Conservation (phyloP, 2,329 filamentous ascomycete genomes). For the Aspergillus brunneoviolaceus region DNA sequence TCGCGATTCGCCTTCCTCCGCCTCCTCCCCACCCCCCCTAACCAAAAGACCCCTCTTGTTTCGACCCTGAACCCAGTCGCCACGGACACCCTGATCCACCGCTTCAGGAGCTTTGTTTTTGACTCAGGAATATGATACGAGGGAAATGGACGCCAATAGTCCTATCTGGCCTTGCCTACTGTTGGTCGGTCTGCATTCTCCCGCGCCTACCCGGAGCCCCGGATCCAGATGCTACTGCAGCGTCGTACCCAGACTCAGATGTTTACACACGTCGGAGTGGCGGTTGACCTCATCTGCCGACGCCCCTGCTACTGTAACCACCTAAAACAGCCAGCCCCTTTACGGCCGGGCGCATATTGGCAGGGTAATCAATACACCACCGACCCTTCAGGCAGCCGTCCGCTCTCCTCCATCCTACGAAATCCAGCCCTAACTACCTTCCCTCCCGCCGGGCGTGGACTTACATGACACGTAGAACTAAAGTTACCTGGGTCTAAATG, state of each 20-base stretch:
- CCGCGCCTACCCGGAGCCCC: background rate
- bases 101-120: background rate
- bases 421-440: background rate
- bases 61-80: background rate
- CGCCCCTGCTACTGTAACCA: background rate
- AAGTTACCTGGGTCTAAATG: background rate
- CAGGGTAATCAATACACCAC: background rate
- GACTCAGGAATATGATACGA: slow-evolving; percentile 18
- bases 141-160: slow-evolving; percentile 18
- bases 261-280: background rate
- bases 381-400: background rate
- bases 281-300: background rate
- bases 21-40: background rate
- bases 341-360: background rate
- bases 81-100: background rate
- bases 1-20: background rate
- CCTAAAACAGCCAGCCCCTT: background rate
- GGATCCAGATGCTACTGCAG: background rate
- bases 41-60: background rate
- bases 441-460: background rate
- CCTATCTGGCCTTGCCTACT: slow-evolving; percentile 6
- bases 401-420: background rate
- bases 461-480: background rate
- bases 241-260: background rate
- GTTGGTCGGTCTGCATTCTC: slow-evolving; percentile 17